Evolutionary conservation across 495 filamentous ascomycete genomes (phyloP).

Genomic region (Tetracladium setigerum): DNA sequence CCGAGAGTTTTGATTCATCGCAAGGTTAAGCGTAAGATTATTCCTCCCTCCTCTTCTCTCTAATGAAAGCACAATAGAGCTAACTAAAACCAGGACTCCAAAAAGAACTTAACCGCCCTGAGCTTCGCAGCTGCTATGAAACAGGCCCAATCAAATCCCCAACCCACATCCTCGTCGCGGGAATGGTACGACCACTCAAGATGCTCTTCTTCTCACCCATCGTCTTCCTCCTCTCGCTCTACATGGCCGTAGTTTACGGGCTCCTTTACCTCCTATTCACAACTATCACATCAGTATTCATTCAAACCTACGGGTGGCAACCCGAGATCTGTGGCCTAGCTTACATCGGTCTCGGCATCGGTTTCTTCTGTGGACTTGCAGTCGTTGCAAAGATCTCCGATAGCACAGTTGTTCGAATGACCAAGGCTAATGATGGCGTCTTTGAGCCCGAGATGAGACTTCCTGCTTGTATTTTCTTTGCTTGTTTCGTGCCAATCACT

Average conservation of each 20-base stretch:
- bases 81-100: slow-evolving; percentile 5
- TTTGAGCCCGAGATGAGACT: slow-evolving; percentile 52
- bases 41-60: slow-evolving; percentile 20
- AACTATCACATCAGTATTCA: slow-evolving; percentile 58
- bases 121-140: slow-evolving; percentile 31
- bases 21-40: slow-evolving; percentile 30
- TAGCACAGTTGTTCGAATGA: slow-evolving; percentile 31
- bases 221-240: slow-evolving; percentile 57
- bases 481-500: slow-evolving; percentile 32
- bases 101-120: slow-evolving; percentile 26
- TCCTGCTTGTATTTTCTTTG: slow-evolving; percentile 31
- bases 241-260: slow-evolving; percentile 69
- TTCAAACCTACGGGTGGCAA: slow-evolving; percentile 41
- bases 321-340: slow-evolving; percentile 32
- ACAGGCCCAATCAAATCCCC: slow-evolving; percentile 11
- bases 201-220: slow-evolving; percentile 51
- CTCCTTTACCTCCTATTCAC: slow-evolving; percentile 77
- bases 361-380: slow-evolving; percentile 28
- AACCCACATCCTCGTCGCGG: slow-evolving; percentile 22
- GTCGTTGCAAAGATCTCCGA: slow-evolving; percentile 30
- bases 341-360: slow-evolving; percentile 41
- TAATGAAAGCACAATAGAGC: slow-evolving; percentile 4
- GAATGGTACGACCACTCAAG: slow-evolving; percentile 42
- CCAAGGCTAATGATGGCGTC: slow-evolving; percentile 39
- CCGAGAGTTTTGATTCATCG: slow-evolving; percentile 40